These are phyloP conservation scores for Fusarium multiceps DNA, from an alignment of 2,329 filamentous ascomycete species.

Conservation along the genomic window DNA sequence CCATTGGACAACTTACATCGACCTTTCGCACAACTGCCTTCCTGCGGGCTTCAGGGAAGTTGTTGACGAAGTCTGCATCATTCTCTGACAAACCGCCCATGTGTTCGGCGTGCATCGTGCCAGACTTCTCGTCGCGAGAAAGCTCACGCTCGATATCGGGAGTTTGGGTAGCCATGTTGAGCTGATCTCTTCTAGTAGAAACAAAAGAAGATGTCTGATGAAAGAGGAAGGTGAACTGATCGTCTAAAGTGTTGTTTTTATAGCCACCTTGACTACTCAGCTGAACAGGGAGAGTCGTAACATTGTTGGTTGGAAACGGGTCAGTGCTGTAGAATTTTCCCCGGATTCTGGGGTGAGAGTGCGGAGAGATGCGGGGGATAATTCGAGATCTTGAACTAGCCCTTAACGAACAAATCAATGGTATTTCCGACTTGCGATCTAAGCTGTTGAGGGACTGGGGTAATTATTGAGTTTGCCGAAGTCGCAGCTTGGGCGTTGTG, in stretches of 20 bases:
- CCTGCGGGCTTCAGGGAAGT: slow-evolving; percentile 4
- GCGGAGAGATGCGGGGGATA: slow-evolving; percentile 32
- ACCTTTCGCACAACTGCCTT: slow-evolving; percentile 11
- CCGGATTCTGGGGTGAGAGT: slow-evolving; percentile 20
- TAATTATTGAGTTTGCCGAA: not conserved
- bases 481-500: too few relatives aligned
- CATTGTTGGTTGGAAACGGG: not conserved
- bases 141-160: slow-evolving; percentile 42
- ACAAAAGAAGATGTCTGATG: not conserved
- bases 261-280: not conserved
- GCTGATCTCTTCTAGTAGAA: not conserved
- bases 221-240: not conserved
- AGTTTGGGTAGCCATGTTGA: slow-evolving; percentile 20
- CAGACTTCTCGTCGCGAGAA: slow-evolving; percentile 40
- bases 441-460: not conserved
- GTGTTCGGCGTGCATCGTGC: slow-evolving; percentile 41
- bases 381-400: not conserved
- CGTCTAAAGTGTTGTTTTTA: not conserved
- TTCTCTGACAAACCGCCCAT: not conserved
- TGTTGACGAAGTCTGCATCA: slow-evolving; percentile 13
- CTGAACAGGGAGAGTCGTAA: not conserved
- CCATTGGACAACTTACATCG: not conserved
- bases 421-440: not conserved
- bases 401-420: not conserved
- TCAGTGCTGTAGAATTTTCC: slow-evolving; percentile 6